Percentiles rank a stretch among this genome's conserved stretches.
phyloP scores from a whole-genome alignment of 345 rosid genomes.

The Gynandropsis gynandra region DNA sequence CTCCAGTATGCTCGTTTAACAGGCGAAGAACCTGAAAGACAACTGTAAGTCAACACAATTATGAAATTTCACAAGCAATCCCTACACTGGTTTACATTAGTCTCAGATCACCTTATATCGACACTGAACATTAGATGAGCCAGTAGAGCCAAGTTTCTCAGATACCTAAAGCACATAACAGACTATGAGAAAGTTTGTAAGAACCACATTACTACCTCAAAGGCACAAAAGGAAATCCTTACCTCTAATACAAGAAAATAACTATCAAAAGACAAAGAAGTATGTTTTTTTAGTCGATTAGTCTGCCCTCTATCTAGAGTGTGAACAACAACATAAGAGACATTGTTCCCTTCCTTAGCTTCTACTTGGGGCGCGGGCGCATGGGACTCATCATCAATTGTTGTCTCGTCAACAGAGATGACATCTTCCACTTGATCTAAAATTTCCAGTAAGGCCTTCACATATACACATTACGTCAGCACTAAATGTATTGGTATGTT shows the following conservation, averaged over 20 bases:
- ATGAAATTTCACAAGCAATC: constrained; percentile 10
- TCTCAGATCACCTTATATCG: constrained; percentile 57
- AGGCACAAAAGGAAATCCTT: constrained; percentile 9
- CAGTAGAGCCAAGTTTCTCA: constrained; percentile 46
- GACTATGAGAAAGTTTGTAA: constrained; percentile 11
- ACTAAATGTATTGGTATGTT: neutral
- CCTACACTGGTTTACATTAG: neutral
- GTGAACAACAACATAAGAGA: constrained; percentile 16
- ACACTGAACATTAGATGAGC: constrained; percentile 30
- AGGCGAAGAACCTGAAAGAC: constrained; percentile 78
- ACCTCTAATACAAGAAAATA: constrained; percentile 92
- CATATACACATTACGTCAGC: constrained; percentile 16
- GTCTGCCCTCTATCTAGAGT: constrained; percentile 23
- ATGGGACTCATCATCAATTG: constrained; percentile 26
- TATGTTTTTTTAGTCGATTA: constrained; percentile 20
- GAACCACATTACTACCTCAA: constrained; percentile 14
- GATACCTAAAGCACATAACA: constrained; percentile 48
- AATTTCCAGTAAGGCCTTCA: constrained; percentile 78
- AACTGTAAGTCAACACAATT: constrained; percentile 21
- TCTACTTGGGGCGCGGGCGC: constrained; percentile 36
- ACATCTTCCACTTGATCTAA: constrained; percentile 94
- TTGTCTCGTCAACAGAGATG: constrained; percentile 59
- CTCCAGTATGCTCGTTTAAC: constrained; percentile 81
- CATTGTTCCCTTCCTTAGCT: constrained; percentile 26
- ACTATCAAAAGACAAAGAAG: constrained; percentile 25